phyloP scores from a whole-genome alignment of 2,329 filamentous ascomycete genomes.

The Plenodomus lindquistii region DNA sequence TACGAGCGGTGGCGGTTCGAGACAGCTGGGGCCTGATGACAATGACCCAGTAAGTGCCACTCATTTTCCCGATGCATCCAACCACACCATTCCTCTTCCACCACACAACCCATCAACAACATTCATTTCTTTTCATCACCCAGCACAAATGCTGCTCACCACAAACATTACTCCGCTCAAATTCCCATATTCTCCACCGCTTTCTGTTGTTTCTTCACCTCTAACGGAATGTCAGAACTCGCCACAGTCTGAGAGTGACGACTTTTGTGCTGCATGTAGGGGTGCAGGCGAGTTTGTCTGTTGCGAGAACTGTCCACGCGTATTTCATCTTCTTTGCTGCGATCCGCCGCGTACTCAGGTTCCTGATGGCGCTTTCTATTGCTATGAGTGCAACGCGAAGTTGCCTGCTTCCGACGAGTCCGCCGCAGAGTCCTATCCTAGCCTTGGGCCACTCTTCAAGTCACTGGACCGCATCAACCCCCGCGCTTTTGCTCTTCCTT shows the following conservation, averaged over 20 bases:
- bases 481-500: slow-evolving; percentile 71
- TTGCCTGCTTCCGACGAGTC: slow-evolving; percentile 30
- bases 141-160: slow-evolving; percentile 41
- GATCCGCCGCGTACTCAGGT: slow-evolving; percentile 65
- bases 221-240: slow-evolving; percentile 48
- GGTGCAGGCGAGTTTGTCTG: slow-evolving; percentile 85
- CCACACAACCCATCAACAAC: slow-evolving; percentile 40
- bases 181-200: slow-evolving; percentile 42
- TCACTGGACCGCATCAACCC: slow-evolving; percentile 70
- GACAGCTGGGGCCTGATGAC: slow-evolving; percentile 63
- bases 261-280: slow-evolving; percentile 85
- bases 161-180: slow-evolving; percentile 31
- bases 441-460: slow-evolving; percentile 66
- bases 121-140: slow-evolving; percentile 25
- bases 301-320: slow-evolving; percentile 88
- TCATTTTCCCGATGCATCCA: slow-evolving; percentile 49
- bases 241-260: slow-evolving; percentile 69
- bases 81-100: slow-evolving; percentile 45
- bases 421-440: slow-evolving; percentile 18
- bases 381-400: slow-evolving; percentile 56
- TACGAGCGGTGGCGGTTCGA: slow-evolving; percentile 62
- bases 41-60: slow-evolving; percentile 57
- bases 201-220: slow-evolving; percentile 40
- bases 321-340: slow-evolving; percentile 88
- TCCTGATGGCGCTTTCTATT: slow-evolving; percentile 67